phyloP scores from a whole-genome alignment of 352 stramenopile genomes.

The Phytophthora fragariaefolia region DNA sequence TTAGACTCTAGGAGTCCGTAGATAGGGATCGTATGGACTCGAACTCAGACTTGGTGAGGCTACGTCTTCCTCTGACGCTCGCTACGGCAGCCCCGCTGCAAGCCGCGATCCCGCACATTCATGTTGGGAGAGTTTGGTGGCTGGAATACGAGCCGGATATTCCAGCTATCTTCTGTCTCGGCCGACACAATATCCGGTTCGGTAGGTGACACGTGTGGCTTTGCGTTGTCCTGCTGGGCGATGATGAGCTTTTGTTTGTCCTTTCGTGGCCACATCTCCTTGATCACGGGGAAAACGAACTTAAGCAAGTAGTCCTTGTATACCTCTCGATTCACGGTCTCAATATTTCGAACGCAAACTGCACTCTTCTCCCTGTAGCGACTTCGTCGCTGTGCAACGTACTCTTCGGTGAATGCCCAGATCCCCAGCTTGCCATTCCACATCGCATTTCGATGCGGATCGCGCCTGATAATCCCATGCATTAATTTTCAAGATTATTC shows the following conservation, averaged over 20 bases:
- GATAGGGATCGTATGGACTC: too few species aligned
- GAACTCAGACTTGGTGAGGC: too few species aligned
- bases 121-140: slow-evolving; percentile 3
- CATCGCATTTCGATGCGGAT: neutral
- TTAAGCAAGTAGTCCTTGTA: neutral
- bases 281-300: neutral
- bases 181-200: slow-evolving; percentile 1
- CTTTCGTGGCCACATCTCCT: neutral
- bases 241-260: neutral
- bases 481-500: slow-evolving; percentile 2
- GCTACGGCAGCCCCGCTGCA: too few species aligned
- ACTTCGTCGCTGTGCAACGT: neutral
- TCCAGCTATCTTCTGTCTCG: neutral
- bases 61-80: too few species aligned
- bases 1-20: too few species aligned
- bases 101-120: neutral
- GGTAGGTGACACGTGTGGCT: neutral
- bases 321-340: neutral
- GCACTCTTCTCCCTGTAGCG: neutral
- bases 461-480: neutral
- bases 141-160: neutral
- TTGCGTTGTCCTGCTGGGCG: slow-evolving; percentile 6
- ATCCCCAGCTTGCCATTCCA: neutral
- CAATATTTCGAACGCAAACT: neutral
- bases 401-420: neutral